These are phyloP conservation scores for Leishmania turanica DNA, from an alignment of 208 protist species.

Conservation along the genomic window DNA sequence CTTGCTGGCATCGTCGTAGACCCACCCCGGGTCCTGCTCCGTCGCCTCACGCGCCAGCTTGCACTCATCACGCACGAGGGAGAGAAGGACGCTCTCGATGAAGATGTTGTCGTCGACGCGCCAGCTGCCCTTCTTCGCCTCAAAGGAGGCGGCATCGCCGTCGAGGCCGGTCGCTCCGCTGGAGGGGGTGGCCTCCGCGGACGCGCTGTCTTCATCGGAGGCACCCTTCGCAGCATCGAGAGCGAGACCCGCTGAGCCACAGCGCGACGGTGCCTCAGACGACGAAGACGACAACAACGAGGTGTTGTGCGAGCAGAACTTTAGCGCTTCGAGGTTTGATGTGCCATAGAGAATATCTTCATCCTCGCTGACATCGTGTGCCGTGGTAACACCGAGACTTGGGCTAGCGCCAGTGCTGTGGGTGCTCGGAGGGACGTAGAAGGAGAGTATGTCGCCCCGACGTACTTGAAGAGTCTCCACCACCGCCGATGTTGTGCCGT, in stretches of 20 bases:
- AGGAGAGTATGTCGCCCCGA: conserved; percentile 53
- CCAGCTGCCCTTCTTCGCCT: conserved; percentile 39
- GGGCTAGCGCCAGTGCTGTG: neutral
- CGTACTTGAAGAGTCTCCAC: conserved; percentile 29
- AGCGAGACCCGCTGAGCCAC: neutral
- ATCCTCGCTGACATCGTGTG: neutral
- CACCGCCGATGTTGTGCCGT: neutral
- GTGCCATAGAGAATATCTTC: neutral
- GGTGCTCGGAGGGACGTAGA: conserved; percentile 16
- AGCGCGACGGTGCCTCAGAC: neutral
- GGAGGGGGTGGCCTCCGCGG: neutral
- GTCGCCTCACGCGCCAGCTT: conserved; percentile 61
- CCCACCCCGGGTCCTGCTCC: conserved; percentile 52
- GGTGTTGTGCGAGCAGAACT: neutral
- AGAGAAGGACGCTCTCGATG: conserved; percentile 68
- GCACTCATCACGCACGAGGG: conserved; percentile 74
- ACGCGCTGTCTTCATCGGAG: neutral
- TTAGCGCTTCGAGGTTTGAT: neutral
- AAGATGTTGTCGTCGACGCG: conserved; percentile 37
- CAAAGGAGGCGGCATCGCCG: too few relatives aligned
- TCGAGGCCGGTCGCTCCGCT: neutral
- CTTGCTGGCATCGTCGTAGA: conserved; percentile 32
- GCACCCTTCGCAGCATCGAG: neutral
- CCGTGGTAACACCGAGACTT: neutral
- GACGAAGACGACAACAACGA: neutral